Conservation (phyloP, 345 rosid species). For the Nephelium lappaceum region DNA sequence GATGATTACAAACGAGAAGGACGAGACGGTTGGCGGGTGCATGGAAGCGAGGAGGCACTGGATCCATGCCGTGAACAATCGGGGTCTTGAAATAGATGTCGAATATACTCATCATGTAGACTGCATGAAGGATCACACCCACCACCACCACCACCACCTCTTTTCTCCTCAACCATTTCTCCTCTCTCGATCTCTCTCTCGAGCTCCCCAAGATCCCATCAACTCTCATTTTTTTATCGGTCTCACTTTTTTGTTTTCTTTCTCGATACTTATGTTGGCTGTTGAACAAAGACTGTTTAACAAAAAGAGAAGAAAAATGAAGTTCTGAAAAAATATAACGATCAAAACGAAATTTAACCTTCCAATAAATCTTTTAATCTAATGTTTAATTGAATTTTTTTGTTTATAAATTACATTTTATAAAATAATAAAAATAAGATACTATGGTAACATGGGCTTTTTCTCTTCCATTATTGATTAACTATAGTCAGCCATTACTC, state of each 20-base stretch:
- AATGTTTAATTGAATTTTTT: no score
- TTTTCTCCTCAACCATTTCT: slow-evolving; percentile 62
- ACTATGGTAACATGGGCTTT: no score
- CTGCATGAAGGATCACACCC: slow-evolving; percentile 83
- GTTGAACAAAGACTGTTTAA: background rate
- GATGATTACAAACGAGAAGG: slow-evolving; percentile 64
- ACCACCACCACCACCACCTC: slow-evolving; percentile 81
- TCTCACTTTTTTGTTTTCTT: background rate
- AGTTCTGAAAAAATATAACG: no score
- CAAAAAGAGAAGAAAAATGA: no score
- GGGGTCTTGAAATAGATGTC: slow-evolving; percentile 98
- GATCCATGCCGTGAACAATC: slow-evolving; percentile 96
- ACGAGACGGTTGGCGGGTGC: slow-evolving; percentile 93
- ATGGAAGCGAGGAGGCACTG: slow-evolving; percentile 66
- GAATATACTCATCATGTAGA: slow-evolving; percentile 94
- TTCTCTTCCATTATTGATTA: no score
- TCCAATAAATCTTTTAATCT: no score
- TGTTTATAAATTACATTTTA: no score
- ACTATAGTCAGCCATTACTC: no score
- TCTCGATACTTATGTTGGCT: background rate
- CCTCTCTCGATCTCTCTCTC: slow-evolving; percentile 31
- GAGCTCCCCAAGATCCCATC: slow-evolving; percentile 76
- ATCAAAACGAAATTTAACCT: no score
- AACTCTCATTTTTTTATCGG: slow-evolving; percentile 41
- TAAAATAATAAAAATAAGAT: no score